Evolutionary conservation across 495 filamentous ascomycete species (phyloP), one percentile per base, ranked within the genome.

Genomic region (Aspergillus mulundensis): DNA sequence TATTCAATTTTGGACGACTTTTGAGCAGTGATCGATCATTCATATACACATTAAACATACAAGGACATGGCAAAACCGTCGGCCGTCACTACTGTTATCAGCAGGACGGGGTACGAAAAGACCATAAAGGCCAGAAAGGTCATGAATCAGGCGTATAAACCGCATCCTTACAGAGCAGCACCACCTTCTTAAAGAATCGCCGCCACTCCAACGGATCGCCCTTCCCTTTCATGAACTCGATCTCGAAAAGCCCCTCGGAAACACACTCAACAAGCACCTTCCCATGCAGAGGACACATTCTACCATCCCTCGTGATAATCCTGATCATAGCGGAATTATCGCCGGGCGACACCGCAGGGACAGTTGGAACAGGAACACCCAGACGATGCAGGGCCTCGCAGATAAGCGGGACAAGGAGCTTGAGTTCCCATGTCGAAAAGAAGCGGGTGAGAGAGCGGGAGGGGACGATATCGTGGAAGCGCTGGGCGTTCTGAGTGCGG

Each of bases 141-240:
- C 41, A 58, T 39, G 23, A 43, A 56, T 81, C 75, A 10, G 77
- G 78, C 51, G 70, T 80, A 58, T 73, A 80, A 8, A 97, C 82
- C 5, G 82, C 90, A 61, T 96, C 91, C 68, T 86, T 87, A 74
- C 91, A 94, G 25, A 92, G 73, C 54, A 92, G 75, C 16, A 86
- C 87, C 12, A 96, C 84, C 69, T 87, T 89, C 73, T 97, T 99
- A 79, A 99, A 99, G 66, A 99, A 93, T 48, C 94, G 80, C 53
- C 94, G 80, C 94, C 94, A 99, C 78, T 97, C 94, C 28, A 99
- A 70, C 11, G 95, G 95, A 77, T 99, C 94, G 12, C 95, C 94
- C 73, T 95, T 95, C 38, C 86, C 81, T 71, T 99, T 99, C 59
- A 95, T 81, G 69, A 99, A 97, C 54, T 90, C 78, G 11, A 96